Conservation (phyloP, 2,329 filamentous ascomycete species). For the Lachnellula subtilissima region DNA sequence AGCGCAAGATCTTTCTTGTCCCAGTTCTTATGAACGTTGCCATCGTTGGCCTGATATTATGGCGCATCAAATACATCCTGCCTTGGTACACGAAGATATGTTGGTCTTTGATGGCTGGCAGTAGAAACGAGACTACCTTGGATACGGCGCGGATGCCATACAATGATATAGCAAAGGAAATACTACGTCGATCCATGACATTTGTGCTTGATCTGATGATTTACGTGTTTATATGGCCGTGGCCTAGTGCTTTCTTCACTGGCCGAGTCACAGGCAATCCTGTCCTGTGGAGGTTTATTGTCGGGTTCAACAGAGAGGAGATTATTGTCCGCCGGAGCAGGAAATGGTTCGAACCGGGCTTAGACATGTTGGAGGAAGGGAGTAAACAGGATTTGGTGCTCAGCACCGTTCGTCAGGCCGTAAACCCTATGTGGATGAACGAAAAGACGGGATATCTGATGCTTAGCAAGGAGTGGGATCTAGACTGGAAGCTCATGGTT, state of each 20-base stretch:
- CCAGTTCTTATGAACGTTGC: slow-evolving; percentile 71
- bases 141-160: slow-evolving; percentile 53
- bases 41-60: slow-evolving; percentile 59
- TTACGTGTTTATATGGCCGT: slow-evolving; percentile 63
- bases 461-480: slow-evolving; percentile 79
- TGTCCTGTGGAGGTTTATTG: slow-evolving; percentile 63
- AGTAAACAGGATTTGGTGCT: slow-evolving; percentile 54
- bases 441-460: slow-evolving; percentile 85
- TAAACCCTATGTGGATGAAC: slow-evolving; percentile 59
- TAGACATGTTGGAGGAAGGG: slow-evolving; percentile 33
- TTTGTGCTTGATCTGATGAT: slow-evolving; percentile 73
- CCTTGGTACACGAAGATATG: slow-evolving; percentile 59
- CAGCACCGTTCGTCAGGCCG: slow-evolving; percentile 61
- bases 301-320: slow-evolving; percentile 77
- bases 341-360: slow-evolving; percentile 60
- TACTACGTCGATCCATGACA: slow-evolving; percentile 48
- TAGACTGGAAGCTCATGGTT: slow-evolving; percentile 81
- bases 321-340: slow-evolving; percentile 75
- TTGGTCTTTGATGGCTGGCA: slow-evolving; percentile 25
- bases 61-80: slow-evolving; percentile 63
- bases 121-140: slow-evolving; percentile 58
- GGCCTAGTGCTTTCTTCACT: slow-evolving; percentile 68
- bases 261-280: slow-evolving; percentile 57
- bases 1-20: slow-evolving; percentile 77
- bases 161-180: slow-evolving; percentile 49